phyloP scores from a whole-genome alignment of 768 basidiomycete genomes.

The Boletus subcaerulescens region DNA sequence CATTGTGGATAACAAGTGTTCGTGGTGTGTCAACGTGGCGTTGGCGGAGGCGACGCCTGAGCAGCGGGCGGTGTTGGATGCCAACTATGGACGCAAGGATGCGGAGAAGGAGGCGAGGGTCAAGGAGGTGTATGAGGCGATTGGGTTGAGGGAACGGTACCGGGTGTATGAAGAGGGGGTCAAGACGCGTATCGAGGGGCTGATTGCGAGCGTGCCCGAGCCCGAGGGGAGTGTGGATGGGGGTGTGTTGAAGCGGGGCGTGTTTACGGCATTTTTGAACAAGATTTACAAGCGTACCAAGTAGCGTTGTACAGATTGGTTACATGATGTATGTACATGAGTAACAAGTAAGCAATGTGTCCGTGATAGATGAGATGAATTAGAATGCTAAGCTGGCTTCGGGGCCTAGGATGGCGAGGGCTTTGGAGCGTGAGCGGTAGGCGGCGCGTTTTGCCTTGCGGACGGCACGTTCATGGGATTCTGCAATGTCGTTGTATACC shows the following conservation, averaged over 20 bases:
- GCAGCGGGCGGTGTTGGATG: slow-evolving; percentile 61
- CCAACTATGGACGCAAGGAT: slow-evolving; percentile 62
- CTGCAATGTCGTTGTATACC: not conserved
- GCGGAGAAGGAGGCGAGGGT: slow-evolving; percentile 49
- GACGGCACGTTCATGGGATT: slow-evolving; percentile 3
- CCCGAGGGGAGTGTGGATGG: slow-evolving; percentile 37
- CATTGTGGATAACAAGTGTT: slow-evolving; percentile 98
- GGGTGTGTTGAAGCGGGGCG: slow-evolving; percentile 52
- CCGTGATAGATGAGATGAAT: not conserved
- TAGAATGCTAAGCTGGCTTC: not conserved
- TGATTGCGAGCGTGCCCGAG: slow-evolving; percentile 78
- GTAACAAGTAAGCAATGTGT: not conserved
- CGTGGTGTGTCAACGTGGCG: slow-evolving; percentile 92
- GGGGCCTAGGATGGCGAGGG: slow-evolving; percentile 2
- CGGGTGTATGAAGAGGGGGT: slow-evolving; percentile 73
- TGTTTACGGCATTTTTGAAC: slow-evolving; percentile 82
- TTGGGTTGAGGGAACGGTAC: slow-evolving; percentile 66
- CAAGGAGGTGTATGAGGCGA: slow-evolving; percentile 69
- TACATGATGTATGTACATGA: not conserved
- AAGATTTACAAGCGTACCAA: slow-evolving; percentile 78
- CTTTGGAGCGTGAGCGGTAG: slow-evolving; percentile 7
- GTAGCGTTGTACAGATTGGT: slow-evolving; percentile 25
- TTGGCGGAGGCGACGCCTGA: slow-evolving; percentile 52
- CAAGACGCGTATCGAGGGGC: slow-evolving; percentile 59
- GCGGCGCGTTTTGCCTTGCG: slow-evolving; percentile 12